A percentile compares a stretch with the other conserved stretches of the same genome.
phyloP scores from a whole-genome alignment of 2,329 filamentous ascomycete species.

The Cladosporium sp. region DNA sequence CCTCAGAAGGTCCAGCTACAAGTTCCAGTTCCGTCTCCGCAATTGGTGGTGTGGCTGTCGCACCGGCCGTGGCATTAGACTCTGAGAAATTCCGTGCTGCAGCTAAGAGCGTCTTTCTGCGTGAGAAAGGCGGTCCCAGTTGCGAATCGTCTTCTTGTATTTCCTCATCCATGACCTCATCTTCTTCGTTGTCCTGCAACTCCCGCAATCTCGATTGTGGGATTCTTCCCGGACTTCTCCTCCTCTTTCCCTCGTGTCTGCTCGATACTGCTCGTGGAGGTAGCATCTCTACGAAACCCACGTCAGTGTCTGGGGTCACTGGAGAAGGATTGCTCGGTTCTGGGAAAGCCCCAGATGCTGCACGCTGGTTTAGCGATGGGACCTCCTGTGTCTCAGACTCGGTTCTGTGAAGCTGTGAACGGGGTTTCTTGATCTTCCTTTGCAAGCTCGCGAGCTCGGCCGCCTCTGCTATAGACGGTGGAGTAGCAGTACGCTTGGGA shows the following conservation, averaged over 20 bases:
- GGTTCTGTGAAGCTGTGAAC: slow-evolving; percentile 38
- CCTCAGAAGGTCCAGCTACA: slow-evolving; percentile 35
- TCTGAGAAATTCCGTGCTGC: slow-evolving; percentile 21
- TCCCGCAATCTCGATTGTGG: slow-evolving; percentile 34
- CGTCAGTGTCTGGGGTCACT: slow-evolving; percentile 40
- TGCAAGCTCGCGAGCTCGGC: slow-evolving; percentile 53
- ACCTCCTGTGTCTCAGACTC: slow-evolving; percentile 33
- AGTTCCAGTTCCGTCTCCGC: slow-evolving; percentile 71
- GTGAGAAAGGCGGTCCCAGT: slow-evolving; percentile 30
- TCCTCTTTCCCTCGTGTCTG: slow-evolving; percentile 26
- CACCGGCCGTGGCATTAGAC: slow-evolving; percentile 23
- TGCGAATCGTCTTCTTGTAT: slow-evolving; percentile 35
- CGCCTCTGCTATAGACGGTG: slow-evolving; percentile 57
- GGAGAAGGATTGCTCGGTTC: slow-evolving; percentile 30
- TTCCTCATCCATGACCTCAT: slow-evolving; percentile 35
- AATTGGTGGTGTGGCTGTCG: slow-evolving; percentile 71
- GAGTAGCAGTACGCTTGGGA: slow-evolving; percentile 52
- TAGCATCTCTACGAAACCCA: slow-evolving; percentile 22
- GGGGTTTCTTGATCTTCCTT: slow-evolving; percentile 54
- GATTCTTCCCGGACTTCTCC: slow-evolving; percentile 25
- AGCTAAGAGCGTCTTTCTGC: slow-evolving; percentile 24
- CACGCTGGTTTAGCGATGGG: slow-evolving; percentile 33
- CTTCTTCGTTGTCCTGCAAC: slow-evolving; percentile 31
- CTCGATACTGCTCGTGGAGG: slow-evolving; percentile 26
- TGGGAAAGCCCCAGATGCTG: slow-evolving; percentile 27